These are phyloP conservation scores for Domatiomyces catenatus DNA, from an alignment of 2,329 filamentous ascomycete species.

Conservation along the genomic window DNA sequence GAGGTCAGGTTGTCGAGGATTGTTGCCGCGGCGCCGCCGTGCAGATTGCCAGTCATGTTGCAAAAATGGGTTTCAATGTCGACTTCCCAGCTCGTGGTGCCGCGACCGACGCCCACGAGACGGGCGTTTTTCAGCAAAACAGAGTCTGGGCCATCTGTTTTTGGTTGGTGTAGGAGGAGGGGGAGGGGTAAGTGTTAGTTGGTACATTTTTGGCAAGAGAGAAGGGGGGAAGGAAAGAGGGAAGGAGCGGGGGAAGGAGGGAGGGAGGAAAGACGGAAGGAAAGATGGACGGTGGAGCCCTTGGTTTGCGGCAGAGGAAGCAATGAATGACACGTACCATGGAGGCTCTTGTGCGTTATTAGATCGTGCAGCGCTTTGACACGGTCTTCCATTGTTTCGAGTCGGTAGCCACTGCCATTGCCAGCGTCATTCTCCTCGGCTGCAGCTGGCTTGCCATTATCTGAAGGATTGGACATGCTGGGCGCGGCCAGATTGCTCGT, in stretches of 20 bases:
- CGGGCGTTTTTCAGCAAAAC: constrained; percentile 2
- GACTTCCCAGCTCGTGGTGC: constrained; percentile 8
- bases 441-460: neutral
- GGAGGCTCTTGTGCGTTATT: neutral
- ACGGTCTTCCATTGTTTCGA: neutral
- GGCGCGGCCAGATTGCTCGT: too few species aligned
- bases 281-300: too few species aligned
- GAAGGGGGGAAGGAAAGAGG: neutral
- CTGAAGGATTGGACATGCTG: neutral
- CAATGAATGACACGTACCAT: neutral
- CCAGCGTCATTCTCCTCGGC: neutral
- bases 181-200: neutral
- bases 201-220: neutral
- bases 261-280: too few species aligned
- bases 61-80: constrained; percentile 7
- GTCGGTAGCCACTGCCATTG: too few species aligned
- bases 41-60: constrained; percentile 12
- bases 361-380: neutral
- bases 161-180: neutral
- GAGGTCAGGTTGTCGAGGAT: constrained; percentile 54
- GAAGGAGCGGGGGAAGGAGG: neutral
- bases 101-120: neutral
- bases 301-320: too few species aligned
- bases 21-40: constrained; percentile 39
- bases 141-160: constrained; percentile 9